Evolutionary conservation across 2,329 filamentous ascomycete genomes (phyloP).

Genomic region (Dothistroma septosporum): DNA sequence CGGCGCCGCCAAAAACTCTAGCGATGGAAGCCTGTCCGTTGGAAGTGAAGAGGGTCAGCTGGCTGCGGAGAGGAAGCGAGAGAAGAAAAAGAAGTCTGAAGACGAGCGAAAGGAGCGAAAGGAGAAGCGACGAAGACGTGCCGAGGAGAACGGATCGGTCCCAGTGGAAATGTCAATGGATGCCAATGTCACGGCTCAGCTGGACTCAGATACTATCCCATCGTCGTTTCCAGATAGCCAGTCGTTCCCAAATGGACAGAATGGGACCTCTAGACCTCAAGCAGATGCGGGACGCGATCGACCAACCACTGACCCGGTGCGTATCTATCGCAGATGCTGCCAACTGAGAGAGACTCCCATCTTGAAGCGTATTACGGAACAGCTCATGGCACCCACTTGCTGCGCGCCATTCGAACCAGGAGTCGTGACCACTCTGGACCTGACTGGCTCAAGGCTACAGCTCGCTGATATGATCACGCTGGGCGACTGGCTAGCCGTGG

Average conservation of each 20-base stretch:
- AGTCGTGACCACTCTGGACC: constrained; percentile 75
- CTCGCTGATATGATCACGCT: constrained; percentile 79
- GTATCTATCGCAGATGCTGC: constrained; percentile 92
- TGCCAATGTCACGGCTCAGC: constrained; percentile 48
- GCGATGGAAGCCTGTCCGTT: constrained; percentile 17
- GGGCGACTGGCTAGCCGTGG: constrained; percentile 89
- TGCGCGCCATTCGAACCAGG: constrained; percentile 61
- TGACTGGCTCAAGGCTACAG: constrained; percentile 80
- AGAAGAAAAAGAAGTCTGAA: constrained; percentile 94
- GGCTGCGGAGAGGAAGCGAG: constrained; percentile 65
- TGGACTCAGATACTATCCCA: constrained; percentile 7
- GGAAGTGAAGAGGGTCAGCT: constrained; percentile 24
- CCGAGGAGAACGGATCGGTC: constrained; percentile 80
- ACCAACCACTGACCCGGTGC: constrained; percentile 83
- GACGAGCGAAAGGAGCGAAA: constrained; percentile 89
- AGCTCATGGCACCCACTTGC: constrained; percentile 69
- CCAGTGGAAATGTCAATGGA: constrained; percentile 78
- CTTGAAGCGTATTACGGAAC: constrained; percentile 84
- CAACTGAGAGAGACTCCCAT: constrained; percentile 90
- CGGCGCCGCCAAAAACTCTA: background rate
- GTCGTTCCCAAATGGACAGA: constrained; percentile 32
- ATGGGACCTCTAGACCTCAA: constrained; percentile 25
- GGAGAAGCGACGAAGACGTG: constrained; percentile 78
- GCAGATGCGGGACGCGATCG: constrained; percentile 56
- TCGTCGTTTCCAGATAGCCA: constrained; percentile 24